Percentiles rank a stretch among this genome's conserved stretches.
These are phyloP conservation scores for Panicum hallii DNA, from an alignment of 202 grass and related monocot genomes.

Conservation along the genomic window DNA sequence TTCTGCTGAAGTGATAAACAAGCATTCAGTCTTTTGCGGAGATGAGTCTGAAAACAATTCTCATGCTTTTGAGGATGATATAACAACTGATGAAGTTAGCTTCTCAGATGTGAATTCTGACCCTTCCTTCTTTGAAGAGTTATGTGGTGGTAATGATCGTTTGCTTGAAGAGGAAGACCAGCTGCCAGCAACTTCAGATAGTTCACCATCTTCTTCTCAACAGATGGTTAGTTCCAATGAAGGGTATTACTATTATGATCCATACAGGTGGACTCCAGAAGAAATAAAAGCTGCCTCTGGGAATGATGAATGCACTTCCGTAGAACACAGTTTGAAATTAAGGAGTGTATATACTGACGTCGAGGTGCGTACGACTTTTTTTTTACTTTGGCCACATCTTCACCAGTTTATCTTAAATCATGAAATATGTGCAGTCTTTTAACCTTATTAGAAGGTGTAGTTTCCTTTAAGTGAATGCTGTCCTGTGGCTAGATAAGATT, in stretches of 20 bases:
- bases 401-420: neutral
- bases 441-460: neutral
- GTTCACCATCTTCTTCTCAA: slow-evolving; percentile 39
- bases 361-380: slow-evolving; percentile 61
- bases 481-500: slow-evolving; percentile 35
- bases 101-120: slow-evolving; percentile 65
- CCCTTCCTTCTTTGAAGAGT: slow-evolving; percentile 70
- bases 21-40: slow-evolving; percentile 24
- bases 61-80: slow-evolving; percentile 36
- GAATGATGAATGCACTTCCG: slow-evolving; percentile 69
- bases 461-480: slow-evolving; percentile 21
- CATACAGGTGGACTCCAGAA: slow-evolving; percentile 72
- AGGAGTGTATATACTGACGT: slow-evolving; percentile 92
- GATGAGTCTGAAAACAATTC: slow-evolving; percentile 43
- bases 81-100: slow-evolving; percentile 34
- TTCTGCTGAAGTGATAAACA: slow-evolving; percentile 37
- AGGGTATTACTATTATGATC: slow-evolving; percentile 58
- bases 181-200: slow-evolving; percentile 44
- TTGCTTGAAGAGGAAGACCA: slow-evolving; percentile 39
- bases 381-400: slow-evolving; percentile 27
- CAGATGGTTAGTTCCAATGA: slow-evolving; percentile 35
- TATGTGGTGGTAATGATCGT: slow-evolving; percentile 52
- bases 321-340: slow-evolving; percentile 87
- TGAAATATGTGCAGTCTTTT: neutral
- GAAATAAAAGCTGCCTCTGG: slow-evolving; percentile 86